phyloP scores from a whole-genome alignment of 106 monocot species.

The Cymbidium sinense region DNA sequence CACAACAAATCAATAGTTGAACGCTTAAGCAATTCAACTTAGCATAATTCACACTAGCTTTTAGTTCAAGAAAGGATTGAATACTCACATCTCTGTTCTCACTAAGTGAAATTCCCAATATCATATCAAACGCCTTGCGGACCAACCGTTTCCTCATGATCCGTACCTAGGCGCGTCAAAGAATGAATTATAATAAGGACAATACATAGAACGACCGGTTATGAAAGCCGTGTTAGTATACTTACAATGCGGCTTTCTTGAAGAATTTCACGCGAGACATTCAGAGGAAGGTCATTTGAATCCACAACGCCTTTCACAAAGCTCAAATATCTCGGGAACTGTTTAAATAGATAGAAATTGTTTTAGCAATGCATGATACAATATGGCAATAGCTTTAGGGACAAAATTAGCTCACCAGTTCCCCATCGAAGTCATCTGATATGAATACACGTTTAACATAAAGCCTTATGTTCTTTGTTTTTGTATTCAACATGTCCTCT shows the following conservation, averaged over 20 bases:
- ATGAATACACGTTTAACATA: slow-evolving; percentile 99
- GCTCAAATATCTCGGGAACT: slow-evolving; percentile 97
- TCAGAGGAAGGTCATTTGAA: slow-evolving; percentile 97
- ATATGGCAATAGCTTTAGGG: background rate
- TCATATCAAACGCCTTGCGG: slow-evolving; percentile 98
- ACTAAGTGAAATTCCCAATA: slow-evolving; percentile 84
- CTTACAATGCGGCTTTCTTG: slow-evolving; percentile 99
- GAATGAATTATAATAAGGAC: background rate
- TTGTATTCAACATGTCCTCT: slow-evolving; percentile 62
- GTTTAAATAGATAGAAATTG: background rate
- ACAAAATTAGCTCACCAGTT: slow-evolving; percentile 54
- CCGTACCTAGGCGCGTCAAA: slow-evolving; percentile 50
- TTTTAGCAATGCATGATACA: background rate
- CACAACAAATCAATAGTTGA: background rate
- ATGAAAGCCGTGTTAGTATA: background rate
- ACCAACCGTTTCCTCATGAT: slow-evolving; percentile 96
- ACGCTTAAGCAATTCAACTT: background rate
- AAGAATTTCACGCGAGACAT: slow-evolving; percentile 99
- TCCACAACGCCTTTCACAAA: slow-evolving; percentile 99
- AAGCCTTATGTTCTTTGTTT: slow-evolving; percentile 96
- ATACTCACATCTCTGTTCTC: slow-evolving; percentile 85
- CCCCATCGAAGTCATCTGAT: slow-evolving; percentile 99
- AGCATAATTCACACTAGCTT: background rate
- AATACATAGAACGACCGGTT: background rate
- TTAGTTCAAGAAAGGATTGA: background rate